phyloP scores from a whole-genome alignment of 257 asterid species.

The Penstemon barbatus region DNA sequence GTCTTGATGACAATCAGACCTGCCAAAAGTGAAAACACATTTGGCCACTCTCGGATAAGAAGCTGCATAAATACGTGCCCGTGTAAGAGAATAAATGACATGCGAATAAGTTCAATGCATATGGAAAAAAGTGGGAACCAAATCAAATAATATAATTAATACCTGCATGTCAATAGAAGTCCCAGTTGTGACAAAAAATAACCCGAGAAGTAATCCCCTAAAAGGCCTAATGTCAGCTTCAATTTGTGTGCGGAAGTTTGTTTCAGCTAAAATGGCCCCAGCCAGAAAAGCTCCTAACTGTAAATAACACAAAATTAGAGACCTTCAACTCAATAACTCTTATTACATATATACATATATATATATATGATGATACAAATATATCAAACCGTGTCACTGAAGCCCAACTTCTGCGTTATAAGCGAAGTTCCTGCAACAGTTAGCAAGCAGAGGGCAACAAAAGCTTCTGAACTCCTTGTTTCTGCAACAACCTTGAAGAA shows the following conservation, averaged over 20 bases:
- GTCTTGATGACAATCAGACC: slow-evolving; percentile 94
- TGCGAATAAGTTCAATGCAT: not conserved
- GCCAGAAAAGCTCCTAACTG: slow-evolving; percentile 99
- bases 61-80: slow-evolving; percentile 52
- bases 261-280: slow-evolving; percentile 94
- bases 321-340: slow-evolving; percentile 21
- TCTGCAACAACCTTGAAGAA: slow-evolving; percentile 89
- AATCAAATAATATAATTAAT: not conserved
- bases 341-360: slow-evolving; percentile 22
- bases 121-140: not conserved
- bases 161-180: slow-evolving; percentile 97
- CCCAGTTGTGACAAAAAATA: slow-evolving; percentile 97
- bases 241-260: slow-evolving; percentile 96
- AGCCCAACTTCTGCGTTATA: slow-evolving; percentile 88
- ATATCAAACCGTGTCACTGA: slow-evolving; percentile 93
- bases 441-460: slow-evolving; percentile 96
- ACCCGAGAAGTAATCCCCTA: slow-evolving; percentile 94
- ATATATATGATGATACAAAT: slow-evolving; percentile 16
- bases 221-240: slow-evolving; percentile 99
- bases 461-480: slow-evolving; percentile 95
- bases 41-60: slow-evolving; percentile 99
- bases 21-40: slow-evolving; percentile 86
- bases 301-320: slow-evolving; percentile 32
- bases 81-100: slow-evolving; percentile 19
- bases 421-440: slow-evolving; percentile 98